Evolutionary conservation across 169 alveolate species (phyloP), one percentile per base, ranked within the genome.

Genomic region (Cryptosporidium felis): DNA sequence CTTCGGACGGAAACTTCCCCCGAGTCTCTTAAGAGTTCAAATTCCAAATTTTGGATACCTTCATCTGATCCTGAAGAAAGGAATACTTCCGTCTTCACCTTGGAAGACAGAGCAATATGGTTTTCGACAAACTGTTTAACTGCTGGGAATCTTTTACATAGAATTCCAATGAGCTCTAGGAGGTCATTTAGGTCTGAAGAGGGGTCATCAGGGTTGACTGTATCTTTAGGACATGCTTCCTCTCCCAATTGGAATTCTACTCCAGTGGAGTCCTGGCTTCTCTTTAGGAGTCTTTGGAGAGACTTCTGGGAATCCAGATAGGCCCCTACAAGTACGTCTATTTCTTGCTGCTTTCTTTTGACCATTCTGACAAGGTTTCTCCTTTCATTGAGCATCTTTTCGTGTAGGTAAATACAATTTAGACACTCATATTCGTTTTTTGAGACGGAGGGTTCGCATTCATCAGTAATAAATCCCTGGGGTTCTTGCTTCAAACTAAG

Each of bases 261-360:
- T 9, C 40, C 80, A n/a, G n/a, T n/a, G n/a, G n/a, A n/a, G 16
- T 41, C 49, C 23, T 61, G 5, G 16, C 21, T 5, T 14, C 34
- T 61, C n/a, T 32, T 16, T 58, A 9, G 23, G 18, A 16, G 18
- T 5, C 66, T 26, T 18, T 5, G 16, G 32, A 53, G 26, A 74
- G 66, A 49, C 3, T 74, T 67, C 6, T 58, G 46, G 32, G 56
- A 32, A 2, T 49, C 85, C 26, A 74, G 51, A 53, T 74, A 74
- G 21, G 85, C 85, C 18, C 40, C 41, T 10, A 74, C 67, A 12
- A 74, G 42, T 3, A 56, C 59, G 3, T 74, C 38, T 9, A 74
- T 56, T 38, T 74, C 85, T 14, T 56, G 74, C 44, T 74, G 85
- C 12, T 74, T 74, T 14, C 56, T 74, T 30, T 36, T 74, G 38